Evolutionary conservation across 2,329 filamentous ascomycete genomes (phyloP), one percentile per base, ranked within the genome.

Genomic region (Exophiala sp.): DNA sequence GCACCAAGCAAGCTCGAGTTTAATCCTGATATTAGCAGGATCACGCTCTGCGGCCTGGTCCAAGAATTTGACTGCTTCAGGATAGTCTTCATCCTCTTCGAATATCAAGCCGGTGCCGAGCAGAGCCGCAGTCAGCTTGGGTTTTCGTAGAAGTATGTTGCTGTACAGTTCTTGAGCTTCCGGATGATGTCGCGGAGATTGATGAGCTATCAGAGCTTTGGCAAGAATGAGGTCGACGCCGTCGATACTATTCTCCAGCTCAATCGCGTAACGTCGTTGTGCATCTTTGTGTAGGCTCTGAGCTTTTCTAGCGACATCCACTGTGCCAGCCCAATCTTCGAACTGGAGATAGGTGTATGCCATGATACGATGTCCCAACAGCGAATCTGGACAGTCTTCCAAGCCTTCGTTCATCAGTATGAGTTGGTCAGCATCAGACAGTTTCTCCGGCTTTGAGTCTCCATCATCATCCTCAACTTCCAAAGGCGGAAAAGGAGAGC

Each of bases 91-190:
- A 61, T 96, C 91, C 64, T 97, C 94, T 69, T 96, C 91, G 43
- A 91, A 86, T 38, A 99, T 92, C 20, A 97, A 73, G 1, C 94
- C 95, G 33, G 96, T 84, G 0, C 94, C 94, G 42, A 97, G 88
- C 57, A 99, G 76, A 2, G 91, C 91, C 29, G 84, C 75, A 0
- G 91, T 95, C 0, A 88, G 91, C 2, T 82, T 83, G 1, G 85
- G 80, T 52, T 95, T 90, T 21, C 87, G 82, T 44, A 82, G 76
- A 1, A 99, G 78, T 4, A 97, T 88, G 29, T 81, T 81, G 62
- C 96, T 85, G 62, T 99, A 97, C 0, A 96, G 78, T n/a, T 72
- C 71, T 66, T 89, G 92, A 2, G 94, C 91, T 72, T 97, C 92
- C 14, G 85, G 79, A 63, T 99, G 94, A 65, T 97, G 86, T 57